These are phyloP conservation scores for Saccharomyces hybrid DNA, from an alignment of 1,139 yeast species.

Conservation along the genomic window DNA sequence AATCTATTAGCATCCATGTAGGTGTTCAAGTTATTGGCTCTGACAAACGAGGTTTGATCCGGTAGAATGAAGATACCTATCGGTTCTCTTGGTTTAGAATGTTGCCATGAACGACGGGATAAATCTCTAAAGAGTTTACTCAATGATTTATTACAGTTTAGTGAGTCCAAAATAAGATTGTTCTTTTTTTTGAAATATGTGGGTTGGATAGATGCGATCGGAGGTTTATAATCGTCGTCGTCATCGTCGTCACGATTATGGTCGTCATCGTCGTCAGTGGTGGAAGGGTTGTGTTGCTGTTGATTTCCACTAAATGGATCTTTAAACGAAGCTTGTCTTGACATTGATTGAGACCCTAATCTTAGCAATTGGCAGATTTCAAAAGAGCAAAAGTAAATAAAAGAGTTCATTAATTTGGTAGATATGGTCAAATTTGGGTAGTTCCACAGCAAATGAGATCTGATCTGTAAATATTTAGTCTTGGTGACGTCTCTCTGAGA, in stretches of 20 bases:
- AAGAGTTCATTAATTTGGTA: constrained; percentile 65
- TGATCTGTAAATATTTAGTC: constrained; percentile 61
- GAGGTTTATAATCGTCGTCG: constrained; percentile 11
- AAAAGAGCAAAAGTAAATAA: constrained; percentile 67
- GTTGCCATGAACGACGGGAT: constrained; percentile 89
- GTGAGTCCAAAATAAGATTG: constrained; percentile 30
- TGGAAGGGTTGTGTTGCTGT: background rate
- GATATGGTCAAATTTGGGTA: constrained; percentile 73
- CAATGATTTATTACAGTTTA: constrained; percentile 40
- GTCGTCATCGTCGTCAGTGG: constrained; percentile 2
- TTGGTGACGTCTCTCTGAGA: constrained; percentile 54
- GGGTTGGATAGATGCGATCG: constrained; percentile 22
- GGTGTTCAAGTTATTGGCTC: constrained; percentile 71
- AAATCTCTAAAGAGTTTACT: constrained; percentile 74
- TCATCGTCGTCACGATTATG: constrained; percentile 14
- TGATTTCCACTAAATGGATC: constrained; percentile 1
- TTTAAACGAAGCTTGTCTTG: background rate
- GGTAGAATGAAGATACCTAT: constrained; percentile 63
- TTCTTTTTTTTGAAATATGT: constrained; percentile 26
- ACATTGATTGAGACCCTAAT: background rate
- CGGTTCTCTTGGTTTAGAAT: constrained; percentile 49
- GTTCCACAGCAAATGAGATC: constrained; percentile 87
- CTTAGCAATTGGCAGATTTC: constrained; percentile 42
- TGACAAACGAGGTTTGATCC: constrained; percentile 55
- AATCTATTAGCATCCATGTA: constrained; percentile 88